These are phyloP conservation scores for Entamoeba invadens DNA, from an alignment of 208 protist species.

Conservation along the genomic window DNA sequence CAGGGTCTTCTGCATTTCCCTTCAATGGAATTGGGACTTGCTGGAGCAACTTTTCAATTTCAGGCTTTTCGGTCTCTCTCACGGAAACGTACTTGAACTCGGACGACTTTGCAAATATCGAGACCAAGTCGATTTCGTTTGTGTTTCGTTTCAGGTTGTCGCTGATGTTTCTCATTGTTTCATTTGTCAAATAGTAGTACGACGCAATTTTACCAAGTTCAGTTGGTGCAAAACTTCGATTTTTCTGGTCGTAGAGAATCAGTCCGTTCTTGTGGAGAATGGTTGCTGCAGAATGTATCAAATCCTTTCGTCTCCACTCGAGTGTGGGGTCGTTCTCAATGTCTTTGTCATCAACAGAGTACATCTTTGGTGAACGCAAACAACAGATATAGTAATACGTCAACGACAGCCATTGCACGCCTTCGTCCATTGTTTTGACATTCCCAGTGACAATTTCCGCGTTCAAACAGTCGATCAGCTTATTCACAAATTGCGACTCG, in stretches of 20 bases:
- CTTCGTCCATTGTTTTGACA: conserved; percentile 59
- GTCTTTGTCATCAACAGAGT: conserved; percentile 71
- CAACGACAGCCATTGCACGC: neutral
- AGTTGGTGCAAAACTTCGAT: conserved; percentile 62
- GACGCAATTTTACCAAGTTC: conserved; percentile 87
- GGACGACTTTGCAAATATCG: conserved; percentile 67
- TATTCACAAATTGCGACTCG: conserved; percentile 81
- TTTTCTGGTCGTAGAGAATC: conserved; percentile 65
- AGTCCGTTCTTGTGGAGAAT: conserved; percentile 60
- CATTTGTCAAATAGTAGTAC: conserved; percentile 83
- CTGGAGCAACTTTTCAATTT: conserved; percentile 78
- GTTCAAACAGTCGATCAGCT: conserved; percentile 86
- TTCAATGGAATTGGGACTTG: conserved; percentile 87
- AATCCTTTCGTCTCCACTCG: conserved; percentile 57
- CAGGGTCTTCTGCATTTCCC: conserved; percentile 71
- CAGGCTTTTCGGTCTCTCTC: conserved; percentile 84
- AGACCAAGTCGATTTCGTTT: neutral
- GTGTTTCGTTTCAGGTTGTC: conserved; percentile 10
- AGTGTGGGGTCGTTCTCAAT: conserved; percentile 61
- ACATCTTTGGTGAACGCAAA: conserved; percentile 71
- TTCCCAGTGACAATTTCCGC: conserved; percentile 90
- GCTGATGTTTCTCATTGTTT: conserved; percentile 81
- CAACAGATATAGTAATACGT: conserved; percentile 92
- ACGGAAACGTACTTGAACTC: conserved; percentile 91
- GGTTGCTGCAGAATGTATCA: conserved; percentile 73